phyloP scores from a whole-genome alignment of 345 rosid genomes.

The Erucastrum elatum region DNA sequence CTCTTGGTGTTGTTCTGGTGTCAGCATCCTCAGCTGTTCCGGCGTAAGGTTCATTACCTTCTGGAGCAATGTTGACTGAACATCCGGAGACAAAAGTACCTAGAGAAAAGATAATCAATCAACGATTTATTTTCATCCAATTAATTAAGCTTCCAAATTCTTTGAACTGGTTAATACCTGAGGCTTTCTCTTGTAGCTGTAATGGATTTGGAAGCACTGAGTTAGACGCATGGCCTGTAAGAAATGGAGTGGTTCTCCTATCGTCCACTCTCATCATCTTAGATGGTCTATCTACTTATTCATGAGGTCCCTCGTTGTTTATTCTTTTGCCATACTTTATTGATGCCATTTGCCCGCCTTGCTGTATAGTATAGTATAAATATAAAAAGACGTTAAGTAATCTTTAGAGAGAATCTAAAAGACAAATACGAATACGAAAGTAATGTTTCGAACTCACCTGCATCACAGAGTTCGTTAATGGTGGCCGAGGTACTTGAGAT shows the following conservation, averaged over 20 bases:
- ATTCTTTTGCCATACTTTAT: conserved; percentile 50
- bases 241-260: conserved; percentile 44
- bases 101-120: conserved; percentile 4
- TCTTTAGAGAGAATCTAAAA: not conserved
- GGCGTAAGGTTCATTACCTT: conserved; percentile 85
- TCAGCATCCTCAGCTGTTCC: conserved; percentile 77
- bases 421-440: not conserved
- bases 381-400: not conserved
- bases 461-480: conserved; percentile 43
- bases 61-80: conserved; percentile 76
- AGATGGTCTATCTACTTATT: conserved; percentile 49
- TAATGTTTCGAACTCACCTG: conserved; percentile 44
- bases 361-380: conserved; percentile 39
- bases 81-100: conserved; percentile 51
- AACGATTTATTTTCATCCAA: too few relatives aligned
- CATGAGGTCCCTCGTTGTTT: conserved; percentile 45
- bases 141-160: not conserved
- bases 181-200: conserved; percentile 40
- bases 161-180: conserved; percentile 31
- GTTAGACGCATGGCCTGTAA: conserved; percentile 41
- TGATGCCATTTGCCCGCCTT: conserved; percentile 56
- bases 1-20: conserved; percentile 83
- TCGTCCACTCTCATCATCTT: conserved; percentile 62
- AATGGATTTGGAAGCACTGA: conserved; percentile 40
- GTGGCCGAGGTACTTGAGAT: conserved; percentile 45